Base-by-base conservation (phyloP, 495 filamentous ascomycete species). In the Poronia punctata region DNA sequence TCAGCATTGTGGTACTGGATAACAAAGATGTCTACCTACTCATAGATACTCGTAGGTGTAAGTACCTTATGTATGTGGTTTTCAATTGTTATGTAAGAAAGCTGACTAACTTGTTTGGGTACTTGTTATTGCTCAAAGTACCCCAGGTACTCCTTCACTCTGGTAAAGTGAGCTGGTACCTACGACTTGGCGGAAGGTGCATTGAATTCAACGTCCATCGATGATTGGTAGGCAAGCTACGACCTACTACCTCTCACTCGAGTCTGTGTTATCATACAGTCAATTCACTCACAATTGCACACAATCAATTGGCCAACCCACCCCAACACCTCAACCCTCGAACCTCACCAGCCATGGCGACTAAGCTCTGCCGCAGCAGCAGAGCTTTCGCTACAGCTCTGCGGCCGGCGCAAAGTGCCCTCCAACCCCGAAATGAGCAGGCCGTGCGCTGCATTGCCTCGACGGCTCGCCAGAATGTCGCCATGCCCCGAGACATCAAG, bases 291-390 rank as follows among this genome's bases (percentile, higher is more conserved):
- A 33, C 35, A 27, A 23, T 40, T 8, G 27, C 35, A 38, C 36
- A 45, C 48, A 38, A 61, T 52, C 66, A 67, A 70, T 67, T 70
- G 67, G 65, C 51, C 48, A 45, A 17, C 38, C 48, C 38, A 49
- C 62, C 48, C n/a, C n/a, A n/a, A n/a, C n/a, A n/a, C n/a, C n/a
- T n/a, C n/a, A n/a, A n/a, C n/a, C n/a, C n/a, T n/a, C n/a, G n/a
- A n/a, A n/a, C n/a, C n/a, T n/a, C n/a, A n/a, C 68, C 61, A 72
- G 60, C 42, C 62, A 82, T 82, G 67, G 66, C 81, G 64, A 79
- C 78, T 73, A 79, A 76, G 68, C 59, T 81, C 64, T 74, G 75
- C 56, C 66, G 74, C 61, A 72, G 70, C 52, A n/a, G n/a, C 42
- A 78, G 79, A 57, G 74, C 75, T 41, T 59, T 82, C 59, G 66